Evolutionary conservation across 148 eudicot genomes (phyloP).

Genomic region (Bassia scoparia): DNA sequence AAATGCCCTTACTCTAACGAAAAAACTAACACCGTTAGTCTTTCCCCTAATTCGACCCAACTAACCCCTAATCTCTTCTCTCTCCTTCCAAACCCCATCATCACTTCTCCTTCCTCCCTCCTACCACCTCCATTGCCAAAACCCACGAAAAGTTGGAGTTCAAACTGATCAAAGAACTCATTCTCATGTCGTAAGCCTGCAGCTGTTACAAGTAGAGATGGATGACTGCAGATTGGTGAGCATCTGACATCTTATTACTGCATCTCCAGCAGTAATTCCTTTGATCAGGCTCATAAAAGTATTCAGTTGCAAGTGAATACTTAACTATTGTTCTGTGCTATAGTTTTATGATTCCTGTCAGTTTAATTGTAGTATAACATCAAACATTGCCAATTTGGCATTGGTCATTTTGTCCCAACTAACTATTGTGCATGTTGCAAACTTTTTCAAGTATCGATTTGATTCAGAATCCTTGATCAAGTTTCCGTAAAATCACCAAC

Average conservation of each 20-base stretch:
- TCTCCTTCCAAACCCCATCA: too few relatives aligned
- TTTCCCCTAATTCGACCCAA: too few relatives aligned
- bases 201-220: conserved; percentile 97
- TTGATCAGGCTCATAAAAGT: too few relatives aligned
- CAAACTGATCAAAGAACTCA: conserved; percentile 98
- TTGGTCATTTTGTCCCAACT: neutral
- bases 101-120: too few relatives aligned
- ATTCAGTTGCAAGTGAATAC: neutral
- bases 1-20: too few relatives aligned
- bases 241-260: neutral
- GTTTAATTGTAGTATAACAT: neutral
- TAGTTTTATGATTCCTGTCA: neutral
- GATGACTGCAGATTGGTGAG: conserved; percentile 97
- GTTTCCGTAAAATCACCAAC: conserved; percentile 79
- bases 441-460: conserved; percentile 69
- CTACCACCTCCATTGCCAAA: too few relatives aligned
- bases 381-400: neutral
- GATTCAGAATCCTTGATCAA: conserved; percentile 68
- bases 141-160: conserved; percentile 92
- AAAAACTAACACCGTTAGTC: too few relatives aligned
- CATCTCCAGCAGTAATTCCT: too few relatives aligned
- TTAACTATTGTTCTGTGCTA: neutral
- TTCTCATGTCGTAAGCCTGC: conserved; percentile 75
- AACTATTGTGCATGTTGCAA: neutral
- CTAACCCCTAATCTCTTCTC: too few relatives aligned